Evolutionary conservation across 306 rosid species (phyloP).

Genomic region (Lupinus albus): DNA sequence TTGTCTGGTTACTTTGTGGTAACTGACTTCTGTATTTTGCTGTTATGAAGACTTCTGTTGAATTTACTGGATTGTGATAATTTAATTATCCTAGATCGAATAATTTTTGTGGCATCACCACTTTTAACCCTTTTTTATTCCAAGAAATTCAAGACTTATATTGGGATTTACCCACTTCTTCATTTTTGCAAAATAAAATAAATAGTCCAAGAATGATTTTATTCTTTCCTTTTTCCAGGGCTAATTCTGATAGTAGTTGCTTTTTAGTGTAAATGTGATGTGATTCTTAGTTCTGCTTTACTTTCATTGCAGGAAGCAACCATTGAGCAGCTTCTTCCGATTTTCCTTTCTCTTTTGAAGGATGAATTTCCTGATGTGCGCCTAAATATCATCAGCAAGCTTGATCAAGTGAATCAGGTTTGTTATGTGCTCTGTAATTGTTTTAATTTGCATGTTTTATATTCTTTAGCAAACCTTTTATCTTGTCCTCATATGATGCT

Average conservation of each 20-base stretch:
- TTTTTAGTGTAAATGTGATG: slow-evolving; percentile 22
- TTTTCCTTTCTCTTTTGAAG: slow-evolving; percentile 92
- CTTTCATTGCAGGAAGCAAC: slow-evolving; percentile 84
- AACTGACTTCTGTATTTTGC: slow-evolving; percentile 20
- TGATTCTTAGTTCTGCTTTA: slow-evolving; percentile 38
- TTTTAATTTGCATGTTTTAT: slow-evolving; percentile 18
- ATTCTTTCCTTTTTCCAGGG: not conserved
- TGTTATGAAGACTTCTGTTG: not conserved
- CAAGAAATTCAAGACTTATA: not conserved
- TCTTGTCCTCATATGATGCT: slow-evolving; percentile 7
- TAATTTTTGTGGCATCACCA: not conserved
- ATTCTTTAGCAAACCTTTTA: slow-evolving; percentile 22
- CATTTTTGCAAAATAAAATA: slow-evolving; percentile 2
- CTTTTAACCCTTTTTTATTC: not conserved
- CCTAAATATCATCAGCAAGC: slow-evolving; percentile 95
- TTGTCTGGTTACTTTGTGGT: slow-evolving; percentile 12
- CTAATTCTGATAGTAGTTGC: not conserved
- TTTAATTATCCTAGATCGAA: not conserved
- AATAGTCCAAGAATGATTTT: not conserved
- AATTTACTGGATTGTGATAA: slow-evolving; percentile 22
- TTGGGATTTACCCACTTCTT: not conserved
- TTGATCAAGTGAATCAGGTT: slow-evolving; percentile 99
- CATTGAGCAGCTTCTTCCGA: slow-evolving; percentile 95
- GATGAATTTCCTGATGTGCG: slow-evolving; percentile 99
- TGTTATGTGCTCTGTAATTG: slow-evolving; percentile 32